Base-by-base conservation (phyloP, 2,329 filamentous ascomycete species). In the Pseudonectria buxi region DNA sequence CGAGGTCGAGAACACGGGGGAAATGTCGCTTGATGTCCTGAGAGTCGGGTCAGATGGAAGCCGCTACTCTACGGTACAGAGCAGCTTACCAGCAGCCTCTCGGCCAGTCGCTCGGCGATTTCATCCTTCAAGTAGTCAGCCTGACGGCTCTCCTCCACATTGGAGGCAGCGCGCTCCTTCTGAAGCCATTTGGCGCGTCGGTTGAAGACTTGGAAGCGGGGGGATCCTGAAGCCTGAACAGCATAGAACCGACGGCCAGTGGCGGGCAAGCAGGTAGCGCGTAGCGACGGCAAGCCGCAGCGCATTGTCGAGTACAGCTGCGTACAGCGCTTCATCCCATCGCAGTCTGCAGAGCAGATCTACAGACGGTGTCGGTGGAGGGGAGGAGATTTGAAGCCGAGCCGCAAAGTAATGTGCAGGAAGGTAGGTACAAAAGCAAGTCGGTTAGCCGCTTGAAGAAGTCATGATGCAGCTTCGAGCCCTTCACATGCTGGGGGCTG, bases 71-170 rank as follows among this genome's bases (percentile, higher is more conserved):
- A 12, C 14, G 26, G 28, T 26, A 24, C 26, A 31, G 2, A 6
- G 10, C 13, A 22, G 28, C 60, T 26, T 66, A 89, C 84, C 48
- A 96, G 70, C 32, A 98, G 69, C 30, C 92, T 76, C 51, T 96
- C 90, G 51, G 85, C 86, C 16, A 98, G 67, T 32, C 92, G 77
- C 30, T 72, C 70, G 33, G 92, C 92, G 4, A 95, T 83, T 59
- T 96, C 90, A 56, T 96, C 88, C 58, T 89, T 88, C 37, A 98
- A 68, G 56, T 96, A 96, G 64, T 96, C 92, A 15, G 87, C 83
- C 52, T 85, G 76, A 12, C 90, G 76, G 56, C 88, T 88, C 44
- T 73, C 63, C 45, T 86, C 76, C 9, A 74, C 67, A 55, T 90
- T 70, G 30, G 69, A 58, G 1, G 86, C 89, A 1, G 88, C 84